Base-by-base conservation (phyloP, 768 basidiomycete species). In the Gloeopeniophorella convolvens region DNA sequence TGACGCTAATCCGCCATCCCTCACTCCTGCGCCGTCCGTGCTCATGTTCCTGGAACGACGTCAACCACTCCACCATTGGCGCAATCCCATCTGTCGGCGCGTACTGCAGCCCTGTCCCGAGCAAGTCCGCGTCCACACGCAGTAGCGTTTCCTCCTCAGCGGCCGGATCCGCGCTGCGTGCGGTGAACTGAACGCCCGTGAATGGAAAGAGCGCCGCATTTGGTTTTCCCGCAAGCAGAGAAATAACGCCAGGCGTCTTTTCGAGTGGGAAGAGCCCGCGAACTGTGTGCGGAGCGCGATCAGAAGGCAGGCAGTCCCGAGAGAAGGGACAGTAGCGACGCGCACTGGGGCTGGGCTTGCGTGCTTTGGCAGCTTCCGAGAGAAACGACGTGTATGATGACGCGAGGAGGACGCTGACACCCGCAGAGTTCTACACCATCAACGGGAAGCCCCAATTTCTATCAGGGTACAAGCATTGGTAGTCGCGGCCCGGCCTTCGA, bases 191-290 rank as follows among this genome's bases (percentile, higher is more conserved):
- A 58, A 98, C 70, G 0, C 84, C 82, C 2, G 82, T 81, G 70
- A 98, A 89, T 1, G 95, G 95, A 70, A 97, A 98, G 16, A 89
- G 86, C n/a, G 75, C 71, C 7, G 83, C 75, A 61, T 95, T 94
- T 5, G 95, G 95, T 66, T 94, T 92, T 23, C 95, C 95, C 0
- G 92, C 93, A 6, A 94, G 78, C 27, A 93, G 65, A 3, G 85
- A 89, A 48, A 93, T 82, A 31, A 89, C 63, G 0, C 88, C 88
- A 0, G 92, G 90, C 0, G 70, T 76, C 18, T 74, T 73, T 66
- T 97, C 95, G 23, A 93, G 73, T 0, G 83, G 89, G 50, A 80
- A 76, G n/a, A 95, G 74, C 12, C 80, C 69, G 24, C 78, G 73
- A 48, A 82, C 77, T 79, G 59, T 10, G 23, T 15, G n/a, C 7